Conservation (phyloP, 169 alveolate genomes). For the Cytauxzoon felis region DNA sequence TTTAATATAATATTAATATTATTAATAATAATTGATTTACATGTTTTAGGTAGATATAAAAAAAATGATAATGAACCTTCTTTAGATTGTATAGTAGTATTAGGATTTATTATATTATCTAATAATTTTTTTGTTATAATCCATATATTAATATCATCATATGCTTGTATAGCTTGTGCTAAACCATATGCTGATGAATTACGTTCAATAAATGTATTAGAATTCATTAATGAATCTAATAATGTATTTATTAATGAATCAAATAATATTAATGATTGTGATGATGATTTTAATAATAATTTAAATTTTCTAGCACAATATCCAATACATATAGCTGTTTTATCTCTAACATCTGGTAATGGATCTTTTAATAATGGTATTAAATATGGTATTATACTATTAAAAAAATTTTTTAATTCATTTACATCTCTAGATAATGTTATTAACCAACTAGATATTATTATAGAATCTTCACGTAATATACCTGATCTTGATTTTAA, state of each 20-base stretch:
- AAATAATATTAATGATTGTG: conserved; percentile 15
- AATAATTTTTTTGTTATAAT: conserved; percentile 15
- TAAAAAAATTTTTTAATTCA: conserved; percentile 35
- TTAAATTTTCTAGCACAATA: conserved; percentile 29
- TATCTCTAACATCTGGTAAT: conserved; percentile 32
- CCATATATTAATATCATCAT: conserved; percentile 15
- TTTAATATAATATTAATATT: conserved; percentile 5
- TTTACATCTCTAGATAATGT: conserved; percentile 5
- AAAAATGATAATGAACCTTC: conserved; percentile 38
- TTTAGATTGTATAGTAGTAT: conserved; percentile 30
- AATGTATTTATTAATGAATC: conserved; percentile 13
- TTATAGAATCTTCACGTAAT: conserved; percentile 18
- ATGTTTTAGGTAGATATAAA: conserved; percentile 20
- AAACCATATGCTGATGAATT: conserved; percentile 41
- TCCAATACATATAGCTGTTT: conserved; percentile 36
- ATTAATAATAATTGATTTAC: background rate
- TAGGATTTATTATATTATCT: background rate
- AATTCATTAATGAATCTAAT: conserved; percentile 22
- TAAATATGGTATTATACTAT: conserved; percentile 10
- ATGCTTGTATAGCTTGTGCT: conserved; percentile 43
- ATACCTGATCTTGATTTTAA: conserved; percentile 22
- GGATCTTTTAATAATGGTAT: conserved; percentile 32
- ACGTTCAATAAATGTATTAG: conserved; percentile 24
- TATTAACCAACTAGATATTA: conserved; percentile 23
- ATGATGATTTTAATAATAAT: conserved; percentile 12